A percentile compares a stretch with the other conserved stretches of the same genome.
Conservation (phyloP, 2,329 filamentous ascomycete species). For the Huntiella bhutanensis region DNA sequence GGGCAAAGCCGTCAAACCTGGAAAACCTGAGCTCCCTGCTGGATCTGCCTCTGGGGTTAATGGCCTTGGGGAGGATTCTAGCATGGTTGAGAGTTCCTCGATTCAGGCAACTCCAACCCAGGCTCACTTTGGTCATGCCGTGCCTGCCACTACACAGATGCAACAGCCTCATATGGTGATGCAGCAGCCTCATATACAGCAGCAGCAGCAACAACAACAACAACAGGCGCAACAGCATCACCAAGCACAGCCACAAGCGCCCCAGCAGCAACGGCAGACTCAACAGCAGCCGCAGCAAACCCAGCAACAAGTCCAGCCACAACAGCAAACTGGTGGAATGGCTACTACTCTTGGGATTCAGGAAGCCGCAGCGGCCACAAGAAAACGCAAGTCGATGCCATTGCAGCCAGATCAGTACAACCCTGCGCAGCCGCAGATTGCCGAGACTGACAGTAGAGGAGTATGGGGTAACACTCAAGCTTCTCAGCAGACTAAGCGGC, state of each 20-base stretch:
- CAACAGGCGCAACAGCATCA: background rate
- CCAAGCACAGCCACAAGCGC: background rate
- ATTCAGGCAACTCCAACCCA: constrained; percentile 6
- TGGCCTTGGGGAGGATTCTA: constrained; percentile 4
- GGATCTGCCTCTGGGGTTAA: background rate
- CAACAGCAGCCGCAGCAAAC: background rate
- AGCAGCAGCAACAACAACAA: constrained; percentile 1
- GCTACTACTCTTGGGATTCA: constrained; percentile 2
- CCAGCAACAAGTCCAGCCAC: constrained; percentile 5
- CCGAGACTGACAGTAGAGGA: constrained; percentile 2
- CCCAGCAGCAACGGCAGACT: background rate
- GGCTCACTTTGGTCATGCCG: constrained; percentile 4
- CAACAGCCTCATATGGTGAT: background rate
- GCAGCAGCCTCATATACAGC: constrained; percentile 3
- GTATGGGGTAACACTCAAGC: constrained; percentile 2
- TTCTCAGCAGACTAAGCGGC: constrained; percentile 10
- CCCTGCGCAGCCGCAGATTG: constrained; percentile 3
- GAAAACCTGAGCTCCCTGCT: constrained; percentile 8
- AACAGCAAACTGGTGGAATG: constrained; percentile 1
- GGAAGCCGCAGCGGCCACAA: constrained; percentile 1
- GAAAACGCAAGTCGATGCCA: constrained; percentile 11
- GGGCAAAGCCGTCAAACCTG: constrained; percentile 5
- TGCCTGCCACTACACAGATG: constrained; percentile 3
- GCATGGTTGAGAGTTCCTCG: constrained; percentile 4
- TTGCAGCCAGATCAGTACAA: constrained; percentile 7